A percentile compares a stretch with the other conserved stretches of the same genome.
These are phyloP conservation scores for Stemphylium vesicarium DNA, from an alignment of 2,329 filamentous ascomycete species.

Conservation along the genomic window DNA sequence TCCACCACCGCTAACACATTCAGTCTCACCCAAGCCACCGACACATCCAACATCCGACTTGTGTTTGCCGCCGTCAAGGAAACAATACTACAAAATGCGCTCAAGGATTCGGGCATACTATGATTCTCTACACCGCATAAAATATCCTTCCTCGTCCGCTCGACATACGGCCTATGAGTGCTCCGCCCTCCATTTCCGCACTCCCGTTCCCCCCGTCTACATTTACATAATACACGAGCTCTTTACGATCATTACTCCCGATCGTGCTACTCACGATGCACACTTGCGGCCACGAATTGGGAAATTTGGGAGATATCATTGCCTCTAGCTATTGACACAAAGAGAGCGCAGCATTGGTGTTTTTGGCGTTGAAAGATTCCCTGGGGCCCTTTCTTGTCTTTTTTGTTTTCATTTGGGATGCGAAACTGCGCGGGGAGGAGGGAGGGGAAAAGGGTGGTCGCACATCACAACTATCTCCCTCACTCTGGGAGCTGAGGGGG, in stretches of 20 bases:
- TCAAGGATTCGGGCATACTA: constrained; percentile 97
- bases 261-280: constrained; percentile 39
- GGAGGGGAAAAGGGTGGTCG: not conserved
- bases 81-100: constrained; percentile 96
- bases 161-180: constrained; percentile 36
- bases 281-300: constrained; percentile 43
- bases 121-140: constrained; percentile 32
- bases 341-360: constrained; percentile 49
- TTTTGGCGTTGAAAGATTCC: constrained; percentile 42
- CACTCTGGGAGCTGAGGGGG: not conserved
- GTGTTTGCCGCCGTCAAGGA: constrained; percentile 99
- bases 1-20: constrained; percentile 11
- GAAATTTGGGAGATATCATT: constrained; percentile 44
- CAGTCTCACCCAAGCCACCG: constrained; percentile 96
- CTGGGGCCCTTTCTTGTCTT: constrained; percentile 23
- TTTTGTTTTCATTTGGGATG: constrained; percentile 14
- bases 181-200: constrained; percentile 9
- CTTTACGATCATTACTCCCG: constrained; percentile 40
- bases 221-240: constrained; percentile 46
- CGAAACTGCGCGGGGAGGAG: not conserved
- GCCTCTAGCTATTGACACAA: constrained; percentile 41
- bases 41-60: constrained; percentile 96
- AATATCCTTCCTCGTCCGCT: constrained; percentile 35
- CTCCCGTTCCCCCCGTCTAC: constrained; percentile 16
- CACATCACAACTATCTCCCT: not conserved